Evolutionary conservation across 768 basidiomycete species (phyloP), one percentile per base, ranked within the genome.

Genomic region (Tulasnella sp.): DNA sequence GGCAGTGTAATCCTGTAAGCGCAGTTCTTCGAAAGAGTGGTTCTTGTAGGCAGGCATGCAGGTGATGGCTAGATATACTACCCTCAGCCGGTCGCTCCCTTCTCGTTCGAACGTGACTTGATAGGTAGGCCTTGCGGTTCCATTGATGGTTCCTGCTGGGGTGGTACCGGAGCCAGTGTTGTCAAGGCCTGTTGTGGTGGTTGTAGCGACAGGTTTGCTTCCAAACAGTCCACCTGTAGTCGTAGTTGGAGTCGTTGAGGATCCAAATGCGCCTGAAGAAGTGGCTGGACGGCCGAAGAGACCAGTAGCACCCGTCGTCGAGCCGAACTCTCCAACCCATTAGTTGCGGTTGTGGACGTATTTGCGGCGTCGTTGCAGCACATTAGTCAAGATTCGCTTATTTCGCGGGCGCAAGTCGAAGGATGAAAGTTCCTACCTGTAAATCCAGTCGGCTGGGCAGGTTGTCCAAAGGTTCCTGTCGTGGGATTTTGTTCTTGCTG

Each of bases 11-110:
- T 93, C 92, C 87, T 93, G 91, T 31, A 87, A 75, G 67, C 91
- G 89, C 45, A 93, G 82, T 86, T 93, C 92, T 91, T 91, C 94
- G 78, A 93, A 88, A 29, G 93, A 96, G 78, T 87, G 89, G 54
- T 91, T 91, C 77, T 87, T 83, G 81, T 95, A 97, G n/a, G 87
- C 86, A 22, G 91, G 91, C 87, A 91, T 93, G 78, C 90, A 91
- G 22, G 90, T 88, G 74, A 94, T 94, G 45, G 90, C 88, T 82
- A 96, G 94, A 82, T 91, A 97, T 77, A 92, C 90, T 54, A 91
- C 84, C 5, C 85, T 88, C n/a, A n/a, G 15, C 83, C 76, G 84
- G 39, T 74, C 77, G n/a, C 84, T 79, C 76, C 83, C 86, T 79
- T 96, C 94, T 79, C 93, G 93, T 81, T 96, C 94, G 42, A 72